These are phyloP conservation scores for Laburnicola sp. DNA, from an alignment of 2,329 filamentous ascomycete genomes.

Conservation along the genomic window DNA sequence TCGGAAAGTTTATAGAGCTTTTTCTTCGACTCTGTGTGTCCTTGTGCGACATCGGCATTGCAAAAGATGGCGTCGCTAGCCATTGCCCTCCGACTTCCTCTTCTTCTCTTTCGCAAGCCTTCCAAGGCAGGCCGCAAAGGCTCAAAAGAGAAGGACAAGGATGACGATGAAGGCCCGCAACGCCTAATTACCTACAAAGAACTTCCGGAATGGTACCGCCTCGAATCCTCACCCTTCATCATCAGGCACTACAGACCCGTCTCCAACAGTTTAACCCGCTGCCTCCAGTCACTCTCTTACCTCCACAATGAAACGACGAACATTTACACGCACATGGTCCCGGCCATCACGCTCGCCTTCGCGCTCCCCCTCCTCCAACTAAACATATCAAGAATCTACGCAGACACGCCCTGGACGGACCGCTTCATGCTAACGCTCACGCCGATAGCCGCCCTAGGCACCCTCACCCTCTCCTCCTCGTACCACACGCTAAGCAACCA, in stretches of 20 bases:
- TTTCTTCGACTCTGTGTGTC: not conserved
- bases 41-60: not conserved
- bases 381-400: constrained; percentile 22
- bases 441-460: constrained; percentile 41
- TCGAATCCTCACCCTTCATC: constrained; percentile 67
- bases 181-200: constrained; percentile 39
- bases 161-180: constrained; percentile 2
- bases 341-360: constrained; percentile 32
- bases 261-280: constrained; percentile 61
- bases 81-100: constrained; percentile 19
- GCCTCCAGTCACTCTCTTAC: constrained; percentile 60
- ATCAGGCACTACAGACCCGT: constrained; percentile 64
- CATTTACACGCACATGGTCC: constrained; percentile 67
- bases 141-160: not conserved
- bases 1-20: too few species aligned
- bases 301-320: constrained; percentile 70
- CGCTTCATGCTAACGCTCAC: constrained; percentile 38
- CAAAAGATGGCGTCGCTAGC: constrained; percentile 18
- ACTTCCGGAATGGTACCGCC: constrained; percentile 45
- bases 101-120: constrained; percentile 19
- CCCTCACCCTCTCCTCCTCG: constrained; percentile 56
- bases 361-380: constrained; percentile 25
- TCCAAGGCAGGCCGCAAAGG: constrained; percentile 2
- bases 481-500: constrained; percentile 86
- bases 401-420: constrained; percentile 29